Conservation (phyloP, 139 green algal species). For the Axilococcus clingmanii region DNA sequence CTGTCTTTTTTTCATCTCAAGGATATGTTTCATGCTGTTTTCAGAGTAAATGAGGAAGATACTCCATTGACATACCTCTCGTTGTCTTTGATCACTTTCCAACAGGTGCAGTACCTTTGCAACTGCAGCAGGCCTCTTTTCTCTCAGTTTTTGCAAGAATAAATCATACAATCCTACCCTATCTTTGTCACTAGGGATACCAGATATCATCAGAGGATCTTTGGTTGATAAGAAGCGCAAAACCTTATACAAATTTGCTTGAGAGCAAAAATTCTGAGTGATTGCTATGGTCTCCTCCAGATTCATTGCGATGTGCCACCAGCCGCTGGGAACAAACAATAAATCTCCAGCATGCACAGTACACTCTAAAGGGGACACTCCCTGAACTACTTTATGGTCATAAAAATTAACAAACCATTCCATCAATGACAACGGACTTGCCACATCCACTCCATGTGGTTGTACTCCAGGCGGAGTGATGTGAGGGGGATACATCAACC, state of each 20-base stretch:
- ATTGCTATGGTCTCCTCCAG: slow-evolving; percentile 65
- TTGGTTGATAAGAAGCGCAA: slow-evolving; percentile 65
- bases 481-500: slow-evolving; percentile 82
- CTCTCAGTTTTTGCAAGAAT: slow-evolving; percentile 34
- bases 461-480: slow-evolving; percentile 50
- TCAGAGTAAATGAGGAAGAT: not conserved
- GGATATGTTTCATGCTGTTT: too few species aligned
- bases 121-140: slow-evolving; percentile 4
- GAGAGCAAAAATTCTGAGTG: slow-evolving; percentile 81
- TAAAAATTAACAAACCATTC: slow-evolving; percentile 94
- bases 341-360: slow-evolving; percentile 61
- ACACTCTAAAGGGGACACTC: slow-evolving; percentile 27
- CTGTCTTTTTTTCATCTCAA: too few species aligned
- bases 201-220: slow-evolving; percentile 56
- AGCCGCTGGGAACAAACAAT: slow-evolving; percentile 73
- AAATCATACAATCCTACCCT: slow-evolving; percentile 41
- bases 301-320: slow-evolving; percentile 87
- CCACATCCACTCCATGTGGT: slow-evolving; percentile 83
- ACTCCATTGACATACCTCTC: not conserved
- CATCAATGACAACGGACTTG: slow-evolving; percentile 70
- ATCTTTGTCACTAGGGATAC: slow-evolving; percentile 34
- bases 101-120: not conserved
- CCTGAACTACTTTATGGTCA: slow-evolving; percentile 21
- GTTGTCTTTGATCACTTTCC: not conserved
- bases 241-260: slow-evolving; percentile 47